These are phyloP conservation scores for Alternaria conjuncta DNA, from an alignment of 2,329 filamentous ascomycete genomes.

Conservation along the genomic window DNA sequence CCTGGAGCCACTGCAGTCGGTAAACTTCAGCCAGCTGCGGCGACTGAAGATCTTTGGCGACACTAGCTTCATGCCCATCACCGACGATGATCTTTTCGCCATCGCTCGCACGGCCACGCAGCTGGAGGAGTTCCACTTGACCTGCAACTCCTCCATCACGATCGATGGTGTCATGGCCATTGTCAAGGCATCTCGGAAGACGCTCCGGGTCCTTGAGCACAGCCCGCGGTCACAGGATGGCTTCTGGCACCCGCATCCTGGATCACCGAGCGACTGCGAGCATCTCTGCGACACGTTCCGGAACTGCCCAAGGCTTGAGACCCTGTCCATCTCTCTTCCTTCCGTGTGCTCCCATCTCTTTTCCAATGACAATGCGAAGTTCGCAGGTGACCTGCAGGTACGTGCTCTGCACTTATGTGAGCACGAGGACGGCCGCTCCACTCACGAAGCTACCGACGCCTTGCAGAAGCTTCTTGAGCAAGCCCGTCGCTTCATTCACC, in stretches of 20 bases:
- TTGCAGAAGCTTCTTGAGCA: constrained; percentile 51
- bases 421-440: constrained; percentile 47
- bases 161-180: constrained; percentile 61
- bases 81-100: constrained; percentile 56
- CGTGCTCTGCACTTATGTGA: constrained; percentile 57
- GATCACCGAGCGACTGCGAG: constrained; percentile 52
- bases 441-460: constrained; percentile 42
- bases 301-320: constrained; percentile 55
- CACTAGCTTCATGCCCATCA: constrained; percentile 60
- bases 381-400: constrained; percentile 57
- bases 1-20: constrained; percentile 53
- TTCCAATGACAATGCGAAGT: constrained; percentile 52
- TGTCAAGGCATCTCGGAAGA: constrained; percentile 56
- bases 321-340: constrained; percentile 57
- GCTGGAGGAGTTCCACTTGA: constrained; percentile 61
- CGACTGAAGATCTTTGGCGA: constrained; percentile 63
- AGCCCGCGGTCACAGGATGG: constrained; percentile 60
- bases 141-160: constrained; percentile 60
- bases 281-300: constrained; percentile 58
- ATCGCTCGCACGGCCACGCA: constrained; percentile 60
- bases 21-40: constrained; percentile 58
- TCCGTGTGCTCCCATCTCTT: constrained; percentile 57
- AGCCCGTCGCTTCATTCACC: constrained; percentile 50
- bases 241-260: constrained; percentile 59
- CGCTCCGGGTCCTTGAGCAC: constrained; percentile 60